Evolutionary conservation across 768 basidiomycete species (phyloP).

Genomic region (Phanerodontia chrysosporium): DNA sequence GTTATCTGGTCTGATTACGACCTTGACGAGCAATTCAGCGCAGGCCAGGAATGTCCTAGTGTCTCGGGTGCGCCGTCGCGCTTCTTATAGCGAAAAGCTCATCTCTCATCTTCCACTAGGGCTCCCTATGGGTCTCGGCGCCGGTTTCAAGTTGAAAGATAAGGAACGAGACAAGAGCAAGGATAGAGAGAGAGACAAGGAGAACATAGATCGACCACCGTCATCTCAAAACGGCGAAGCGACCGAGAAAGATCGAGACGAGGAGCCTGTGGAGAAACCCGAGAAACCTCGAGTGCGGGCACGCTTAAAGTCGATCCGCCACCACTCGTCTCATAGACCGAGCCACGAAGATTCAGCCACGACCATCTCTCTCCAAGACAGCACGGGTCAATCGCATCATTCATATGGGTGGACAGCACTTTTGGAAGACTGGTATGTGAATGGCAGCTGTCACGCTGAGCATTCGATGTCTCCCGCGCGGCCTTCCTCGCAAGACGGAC

Average conservation of each 20-base stretch:
- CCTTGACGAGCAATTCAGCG: conserved; percentile 32
- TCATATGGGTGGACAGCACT: conserved; percentile 68
- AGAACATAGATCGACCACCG: neutral
- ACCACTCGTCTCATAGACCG: conserved; percentile 11
- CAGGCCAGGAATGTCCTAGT: conserved; percentile 82
- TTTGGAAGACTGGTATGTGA: conserved; percentile 71
- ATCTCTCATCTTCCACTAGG: conserved; percentile 35
- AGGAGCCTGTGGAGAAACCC: neutral
- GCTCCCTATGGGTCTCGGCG: conserved; percentile 74
- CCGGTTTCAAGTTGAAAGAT: conserved; percentile 68
- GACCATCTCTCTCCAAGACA: conserved; percentile 1
- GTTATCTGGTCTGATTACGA: neutral
- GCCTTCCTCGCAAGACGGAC: conserved; percentile 19
- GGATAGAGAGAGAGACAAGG: conserved; percentile 30
- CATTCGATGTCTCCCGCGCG: conserved; percentile 15
- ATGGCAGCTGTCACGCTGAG: conserved; percentile 19
- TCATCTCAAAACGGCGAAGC: neutral
- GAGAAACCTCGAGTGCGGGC: neutral
- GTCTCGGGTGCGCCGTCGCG: conserved; percentile 51
- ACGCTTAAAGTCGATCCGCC: conserved; percentile 19
- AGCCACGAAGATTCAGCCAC: conserved; percentile 5
- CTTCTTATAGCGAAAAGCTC: neutral
- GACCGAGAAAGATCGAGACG: conserved; percentile 5
- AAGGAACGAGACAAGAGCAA: conserved; percentile 41
- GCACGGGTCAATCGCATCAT: conserved; percentile 2